Base-by-base conservation (phyloP, 208 protist genomes). In the Trypanosoma congolense region DNA sequence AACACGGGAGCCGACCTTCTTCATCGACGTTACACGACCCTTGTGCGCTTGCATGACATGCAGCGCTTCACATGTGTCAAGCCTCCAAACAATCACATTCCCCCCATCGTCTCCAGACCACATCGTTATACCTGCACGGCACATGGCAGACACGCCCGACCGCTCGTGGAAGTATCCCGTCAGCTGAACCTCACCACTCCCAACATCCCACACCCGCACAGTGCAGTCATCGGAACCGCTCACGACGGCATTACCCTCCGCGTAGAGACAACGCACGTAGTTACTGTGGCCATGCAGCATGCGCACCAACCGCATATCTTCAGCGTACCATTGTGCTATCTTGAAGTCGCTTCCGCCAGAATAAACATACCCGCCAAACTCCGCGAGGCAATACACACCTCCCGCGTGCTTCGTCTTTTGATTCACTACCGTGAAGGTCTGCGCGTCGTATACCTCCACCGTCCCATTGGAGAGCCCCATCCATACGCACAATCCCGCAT, bases 121-220 rank as follows among this genome's bases (percentile, higher is more conserved):
- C 77, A 91, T 86, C 19, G 62, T 61, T 50, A 78, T 65, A 1
- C 80, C 78, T 16, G 90, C 87, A 9, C 83, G 83, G 45, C 75
- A 83, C 40, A 94, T 61, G 4, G 80, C 69, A 25, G 70, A 68
- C 1, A 94, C 81, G 26, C 83, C 80, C 33, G 58, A 74, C 33
- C 64, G 55, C 31, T 76, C 73, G 64, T 93, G 86, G 50, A 90
- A 87, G 75, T 87, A 79, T 16, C 82, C 82, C 4, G 74, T 83
- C 14, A 88, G 65, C 47, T 85, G 69, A 49, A 75, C 66, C 21
- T 68, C 48, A 4, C 80, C 83, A 14, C 75, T 77, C 12, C 77
- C 81, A 21, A 77, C 75, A 56, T 93, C 81, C 86, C 89, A 95
- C 35, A 92, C 84, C 42, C 81, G 77, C 43, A 95, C 83, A 2